Evolutionary conservation across 306 rosid genomes (phyloP), one percentile per base, ranked within the genome.

Genomic region (Trichosanthes truncata): DNA sequence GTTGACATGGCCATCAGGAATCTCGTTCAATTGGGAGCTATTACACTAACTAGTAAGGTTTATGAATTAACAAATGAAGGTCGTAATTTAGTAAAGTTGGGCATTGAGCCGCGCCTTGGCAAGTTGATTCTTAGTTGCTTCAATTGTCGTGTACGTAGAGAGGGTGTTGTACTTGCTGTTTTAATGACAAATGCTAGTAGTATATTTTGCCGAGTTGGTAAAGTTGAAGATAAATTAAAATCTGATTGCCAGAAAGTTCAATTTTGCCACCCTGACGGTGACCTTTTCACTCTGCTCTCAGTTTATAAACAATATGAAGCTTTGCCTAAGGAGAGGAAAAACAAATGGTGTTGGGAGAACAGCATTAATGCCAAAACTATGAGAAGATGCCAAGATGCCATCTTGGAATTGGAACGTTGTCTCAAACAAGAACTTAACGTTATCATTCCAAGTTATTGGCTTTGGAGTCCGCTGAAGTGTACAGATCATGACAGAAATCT

Each of bases 51-150:
- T 26, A 84, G 83, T 26, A 79, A 77, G 40, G 84, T 78, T 83
- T 83, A 83, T 57, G 88, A 91, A 45, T 81, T 93, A 80, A 93
- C 99, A 33, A 33, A 78, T 7, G 97, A 90, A 10, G 99, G 99
- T 23, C 75, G 86, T 76, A 35, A 14, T 82, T 82, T 96, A 85
- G 92, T 90, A 52, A 93, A 82, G 83, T 83, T 96, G 94, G 99
- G 99, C 53, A 74, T 96, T 26, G 99, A 96, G 87, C 99, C 99
- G 23, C 87, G 98, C 87, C 97, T 93, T 77, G 99, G 99, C 51
- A 96, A 96, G 84, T 85, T 96, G 74, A 87, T 96, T 74, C 93
- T 96, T 33, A 88, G 92, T 74, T 93, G 97, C 84, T 86, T 46
- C 57, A 12, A 18, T 25, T 69, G 78, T 83, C 63, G 52, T n/a